Conservation (phyloP, 257 asterid species). For the Ilex aquifolium region DNA sequence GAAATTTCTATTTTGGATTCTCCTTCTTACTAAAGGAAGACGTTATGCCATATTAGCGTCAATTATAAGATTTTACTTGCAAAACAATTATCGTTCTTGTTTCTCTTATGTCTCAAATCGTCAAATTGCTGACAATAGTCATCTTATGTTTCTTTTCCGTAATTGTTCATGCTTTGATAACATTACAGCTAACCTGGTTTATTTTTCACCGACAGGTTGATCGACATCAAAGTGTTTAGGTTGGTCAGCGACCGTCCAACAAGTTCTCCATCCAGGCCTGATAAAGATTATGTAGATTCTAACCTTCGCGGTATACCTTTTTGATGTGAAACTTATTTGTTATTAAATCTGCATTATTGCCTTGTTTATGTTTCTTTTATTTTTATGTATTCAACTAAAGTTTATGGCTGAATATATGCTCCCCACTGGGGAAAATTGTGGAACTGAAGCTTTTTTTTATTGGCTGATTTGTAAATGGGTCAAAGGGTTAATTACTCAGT, state of each 20-base stretch:
- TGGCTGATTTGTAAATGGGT: no score
- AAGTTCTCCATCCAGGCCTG: conserved; percentile 45
- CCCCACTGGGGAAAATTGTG: no score
- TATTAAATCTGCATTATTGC: conserved; percentile 11
- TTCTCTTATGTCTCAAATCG: no score
- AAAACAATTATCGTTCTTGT: no score
- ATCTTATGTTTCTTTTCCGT: background rate
- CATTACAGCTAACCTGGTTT: conserved; percentile 16
- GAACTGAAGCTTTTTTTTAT: no score
- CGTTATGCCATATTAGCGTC: no score
- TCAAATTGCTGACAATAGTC: conserved; percentile 5
- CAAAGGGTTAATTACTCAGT: no score
- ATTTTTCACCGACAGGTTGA: conserved; percentile 54
- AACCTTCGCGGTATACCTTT: conserved; percentile 61
- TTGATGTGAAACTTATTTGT: conserved; percentile 5
- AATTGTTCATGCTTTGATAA: background rate
- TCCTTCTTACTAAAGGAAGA: no score
- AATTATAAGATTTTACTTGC: no score
- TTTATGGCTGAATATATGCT: no score
- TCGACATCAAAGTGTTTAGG: conserved; percentile 82
- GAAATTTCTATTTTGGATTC: no score
- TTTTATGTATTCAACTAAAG: background rate
- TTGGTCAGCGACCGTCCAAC: conserved; percentile 72
- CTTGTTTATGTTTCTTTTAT: conserved; percentile 8
- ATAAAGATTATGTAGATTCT: conserved; percentile 72